phyloP scores from a whole-genome alignment of 345 rosid species.

The Geranium brycei region DNA sequence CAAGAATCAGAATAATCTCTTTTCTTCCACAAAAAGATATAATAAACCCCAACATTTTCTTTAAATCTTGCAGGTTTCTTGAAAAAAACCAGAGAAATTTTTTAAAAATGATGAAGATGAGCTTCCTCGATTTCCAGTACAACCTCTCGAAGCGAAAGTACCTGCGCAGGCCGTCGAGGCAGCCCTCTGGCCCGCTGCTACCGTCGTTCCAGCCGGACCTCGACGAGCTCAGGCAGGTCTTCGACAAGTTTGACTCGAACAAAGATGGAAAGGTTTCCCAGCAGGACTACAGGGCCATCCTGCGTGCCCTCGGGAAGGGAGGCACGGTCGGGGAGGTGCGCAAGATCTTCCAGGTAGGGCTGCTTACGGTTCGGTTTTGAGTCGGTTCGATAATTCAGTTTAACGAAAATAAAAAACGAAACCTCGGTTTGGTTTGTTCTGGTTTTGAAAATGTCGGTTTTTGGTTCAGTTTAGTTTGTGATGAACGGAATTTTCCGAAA shows the following conservation, averaged over 20 bases:
- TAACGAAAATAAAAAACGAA: no score
- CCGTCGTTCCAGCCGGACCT: constrained; percentile 35
- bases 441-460: no score
- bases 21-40: neutral
- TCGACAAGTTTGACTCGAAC: constrained; percentile 58
- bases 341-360: constrained; percentile 30
- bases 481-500: no score
- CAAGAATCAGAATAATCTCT: neutral
- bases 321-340: constrained; percentile 33
- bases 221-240: constrained; percentile 55
- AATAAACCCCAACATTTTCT: neutral
- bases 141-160: constrained; percentile 50
- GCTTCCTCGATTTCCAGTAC: constrained; percentile 63
- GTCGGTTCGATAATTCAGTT: no score
- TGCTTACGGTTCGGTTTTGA: no score
- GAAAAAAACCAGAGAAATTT: no score
- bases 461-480: no score
- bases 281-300: constrained; percentile 54
- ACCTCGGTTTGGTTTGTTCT: no score
- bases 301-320: constrained; percentile 53
- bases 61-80: no score
- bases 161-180: constrained; percentile 45
- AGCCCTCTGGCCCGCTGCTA: constrained; percentile 27
- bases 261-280: constrained; percentile 80
- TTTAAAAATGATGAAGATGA: constrained; percentile 34